A percentile compares a stretch with the other conserved stretches of the same genome.
Evolutionary conservation across 2,329 filamentous ascomycete species (phyloP).

Genomic region (Cryphonectria radicalis): DNA sequence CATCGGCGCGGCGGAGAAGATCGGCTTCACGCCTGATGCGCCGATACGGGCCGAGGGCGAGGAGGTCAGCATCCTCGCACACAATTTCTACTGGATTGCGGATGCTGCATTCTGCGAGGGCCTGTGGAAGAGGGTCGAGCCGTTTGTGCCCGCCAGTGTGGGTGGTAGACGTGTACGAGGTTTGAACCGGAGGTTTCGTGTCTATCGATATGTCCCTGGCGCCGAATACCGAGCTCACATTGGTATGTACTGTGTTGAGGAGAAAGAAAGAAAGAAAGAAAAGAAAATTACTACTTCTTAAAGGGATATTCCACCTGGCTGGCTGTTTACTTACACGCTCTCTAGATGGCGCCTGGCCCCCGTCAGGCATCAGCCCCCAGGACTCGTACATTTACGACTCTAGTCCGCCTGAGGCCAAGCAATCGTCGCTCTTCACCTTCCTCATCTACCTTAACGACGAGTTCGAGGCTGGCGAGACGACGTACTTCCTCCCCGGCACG

Average conservation of each 20-base stretch:
- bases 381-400: conserved; percentile 69
- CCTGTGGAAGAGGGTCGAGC: conserved; percentile 64
- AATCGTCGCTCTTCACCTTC: conserved; percentile 72
- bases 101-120: conserved; percentile 65
- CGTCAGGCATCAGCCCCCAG: conserved; percentile 63
- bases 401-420: conserved; percentile 61
- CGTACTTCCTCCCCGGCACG: conserved; percentile 62
- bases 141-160: conserved; percentile 59
- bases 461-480: conserved; percentile 31
- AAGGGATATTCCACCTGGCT: neutral
- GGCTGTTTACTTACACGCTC: neutral
- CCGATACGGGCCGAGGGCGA: conserved; percentile 67
- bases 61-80: conserved; percentile 68
- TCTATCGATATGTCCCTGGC: conserved; percentile 74
- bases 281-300: neutral
- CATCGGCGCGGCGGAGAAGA: conserved; percentile 67
- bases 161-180: conserved; percentile 63
- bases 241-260: neutral
- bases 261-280: no score
- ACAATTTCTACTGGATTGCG: conserved; percentile 76
- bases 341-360: conserved; percentile 70
- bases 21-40: conserved; percentile 70
- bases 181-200: conserved; percentile 71
- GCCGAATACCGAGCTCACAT: conserved; percentile 75
- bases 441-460: conserved; percentile 40